phyloP scores from a whole-genome alignment of 352 stramenopile genomes.

The Pythium aquatile region DNA sequence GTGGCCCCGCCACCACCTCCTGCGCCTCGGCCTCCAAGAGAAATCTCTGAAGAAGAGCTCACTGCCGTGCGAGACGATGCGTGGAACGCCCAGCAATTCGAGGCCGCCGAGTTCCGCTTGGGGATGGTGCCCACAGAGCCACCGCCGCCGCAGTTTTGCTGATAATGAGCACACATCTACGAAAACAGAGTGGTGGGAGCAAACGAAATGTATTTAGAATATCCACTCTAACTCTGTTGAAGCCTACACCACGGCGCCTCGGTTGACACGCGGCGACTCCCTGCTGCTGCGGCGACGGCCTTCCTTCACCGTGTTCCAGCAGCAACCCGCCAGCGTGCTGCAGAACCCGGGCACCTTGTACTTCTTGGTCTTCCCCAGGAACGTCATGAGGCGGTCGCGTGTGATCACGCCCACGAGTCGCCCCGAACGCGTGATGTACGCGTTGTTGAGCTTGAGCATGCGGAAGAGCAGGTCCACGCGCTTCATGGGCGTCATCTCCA shows the following conservation, averaged over 20 bases:
- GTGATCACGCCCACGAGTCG: slow-evolving; percentile 78
- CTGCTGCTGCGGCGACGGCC: slow-evolving; percentile 5
- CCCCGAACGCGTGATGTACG: slow-evolving; percentile 81
- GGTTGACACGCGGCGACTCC: not conserved
- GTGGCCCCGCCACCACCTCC: slow-evolving; percentile 16
- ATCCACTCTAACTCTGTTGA: not conserved
- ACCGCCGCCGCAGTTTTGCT: slow-evolving; percentile 54
- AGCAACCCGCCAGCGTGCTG: slow-evolving; percentile 42
- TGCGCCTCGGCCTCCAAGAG: slow-evolving; percentile 4
- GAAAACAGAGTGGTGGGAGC: not conserved
- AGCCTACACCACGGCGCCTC: slow-evolving; percentile 1
- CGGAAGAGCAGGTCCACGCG: slow-evolving; percentile 84
- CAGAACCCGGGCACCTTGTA: slow-evolving; percentile 55
- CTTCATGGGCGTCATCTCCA: slow-evolving; percentile 84
- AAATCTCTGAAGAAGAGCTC: slow-evolving; percentile 24
- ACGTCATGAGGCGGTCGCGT: slow-evolving; percentile 75
- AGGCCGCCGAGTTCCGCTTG: slow-evolving; percentile 46
- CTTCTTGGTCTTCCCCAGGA: slow-evolving; percentile 65
- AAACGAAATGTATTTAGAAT: slow-evolving; percentile 9
- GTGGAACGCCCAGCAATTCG: slow-evolving; percentile 65
- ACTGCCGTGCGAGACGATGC: slow-evolving; percentile 46
- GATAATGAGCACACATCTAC: slow-evolving; percentile 1
- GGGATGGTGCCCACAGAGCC: slow-evolving; percentile 64
- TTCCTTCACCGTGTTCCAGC: slow-evolving; percentile 11
- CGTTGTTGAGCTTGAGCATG: slow-evolving; percentile 89